phyloP scores from a whole-genome alignment of 2,329 filamentous ascomycete species.

The Colletotrichum tabaci region DNA sequence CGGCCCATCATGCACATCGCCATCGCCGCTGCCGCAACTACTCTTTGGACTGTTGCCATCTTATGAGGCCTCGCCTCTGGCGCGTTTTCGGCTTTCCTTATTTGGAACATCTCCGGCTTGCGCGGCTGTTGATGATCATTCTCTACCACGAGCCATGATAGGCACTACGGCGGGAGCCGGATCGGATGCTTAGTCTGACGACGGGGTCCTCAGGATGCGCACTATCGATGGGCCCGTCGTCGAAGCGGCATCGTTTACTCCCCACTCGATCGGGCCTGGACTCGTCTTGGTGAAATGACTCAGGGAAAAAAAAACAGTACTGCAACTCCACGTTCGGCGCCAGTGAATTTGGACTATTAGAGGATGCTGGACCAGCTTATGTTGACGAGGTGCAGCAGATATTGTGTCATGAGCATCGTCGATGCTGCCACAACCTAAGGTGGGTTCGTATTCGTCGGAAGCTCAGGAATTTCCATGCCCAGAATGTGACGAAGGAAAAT shows the following conservation, averaged over 20 bases:
- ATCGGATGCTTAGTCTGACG: conserved; percentile 24
- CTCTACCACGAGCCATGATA: neutral
- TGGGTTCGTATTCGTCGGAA: neutral
- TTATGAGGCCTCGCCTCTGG: neutral
- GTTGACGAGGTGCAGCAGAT: neutral
- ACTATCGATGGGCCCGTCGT: conserved; percentile 7
- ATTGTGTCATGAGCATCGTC: neutral
- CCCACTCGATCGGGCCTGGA: conserved; percentile 2
- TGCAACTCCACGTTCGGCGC: neutral
- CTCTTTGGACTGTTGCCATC: neutral
- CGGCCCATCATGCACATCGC: neutral
- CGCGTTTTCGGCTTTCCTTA: conserved; percentile 6
- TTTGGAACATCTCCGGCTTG: neutral
- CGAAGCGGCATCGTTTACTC: conserved; percentile 8
- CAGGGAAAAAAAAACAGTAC: neutral
- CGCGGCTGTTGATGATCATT: conserved; percentile 10
- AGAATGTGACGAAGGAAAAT: conserved; percentile 3
- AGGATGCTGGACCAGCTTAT: neutral
- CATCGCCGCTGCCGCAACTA: neutral
- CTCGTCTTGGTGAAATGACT: neutral
- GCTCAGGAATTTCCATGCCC: neutral
- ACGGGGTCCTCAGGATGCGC: neutral
- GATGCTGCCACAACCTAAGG: neutral
- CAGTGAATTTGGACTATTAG: no score
- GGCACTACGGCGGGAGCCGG: neutral